A percentile compares a stretch with the other conserved stretches of the same genome.
Evolutionary conservation across 1,284 basidiomycete genomes (phyloP).

Genomic region (Tausonia pullulans): DNA sequence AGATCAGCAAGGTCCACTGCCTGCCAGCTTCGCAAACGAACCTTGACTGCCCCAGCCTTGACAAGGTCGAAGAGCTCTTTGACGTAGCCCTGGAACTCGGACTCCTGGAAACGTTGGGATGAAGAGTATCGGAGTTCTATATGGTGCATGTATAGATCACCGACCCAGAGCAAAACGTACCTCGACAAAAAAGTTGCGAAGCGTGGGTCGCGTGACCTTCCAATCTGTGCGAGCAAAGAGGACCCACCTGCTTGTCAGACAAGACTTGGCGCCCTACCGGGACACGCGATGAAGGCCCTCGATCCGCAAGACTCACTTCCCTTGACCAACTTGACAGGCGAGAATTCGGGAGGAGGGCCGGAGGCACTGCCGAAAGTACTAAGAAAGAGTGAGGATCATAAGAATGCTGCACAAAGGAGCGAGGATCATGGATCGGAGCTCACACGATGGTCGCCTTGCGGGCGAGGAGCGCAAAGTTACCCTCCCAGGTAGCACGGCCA

Average conservation of each 20-base stretch:
- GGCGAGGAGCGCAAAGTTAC: slow-evolving; percentile 65
- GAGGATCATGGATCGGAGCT: background rate
- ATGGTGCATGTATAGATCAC: too few relatives aligned
- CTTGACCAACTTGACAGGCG: slow-evolving; percentile 33
- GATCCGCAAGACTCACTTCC: slow-evolving; percentile 22
- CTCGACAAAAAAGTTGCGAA: background rate
- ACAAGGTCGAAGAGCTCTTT: slow-evolving; percentile 57
- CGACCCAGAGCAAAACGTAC: too few relatives aligned
- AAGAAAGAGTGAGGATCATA: too few relatives aligned
- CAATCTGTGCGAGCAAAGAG: slow-evolving; percentile 18
- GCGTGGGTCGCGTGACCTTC: slow-evolving; percentile 32
- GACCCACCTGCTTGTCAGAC: too few relatives aligned
- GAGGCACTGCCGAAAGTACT: slow-evolving; percentile 77
- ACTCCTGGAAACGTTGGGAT: too few relatives aligned
- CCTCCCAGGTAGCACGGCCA: slow-evolving; percentile 83
- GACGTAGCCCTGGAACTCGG: slow-evolving; percentile 55
- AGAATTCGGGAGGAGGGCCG: slow-evolving; percentile 43
- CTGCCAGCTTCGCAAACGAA: slow-evolving; percentile 14
- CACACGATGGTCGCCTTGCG: slow-evolving; percentile 52
- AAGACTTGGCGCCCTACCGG: too few relatives aligned
- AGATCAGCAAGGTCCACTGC: background rate
- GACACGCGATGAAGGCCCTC: too few relatives aligned
- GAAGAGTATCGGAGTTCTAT: too few relatives aligned
- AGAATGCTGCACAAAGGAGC: background rate
- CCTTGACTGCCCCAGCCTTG: slow-evolving; percentile 50